Base-by-base conservation (phyloP, 108 stramenopile species). In the Nannochloropsis gaditana region DNA sequence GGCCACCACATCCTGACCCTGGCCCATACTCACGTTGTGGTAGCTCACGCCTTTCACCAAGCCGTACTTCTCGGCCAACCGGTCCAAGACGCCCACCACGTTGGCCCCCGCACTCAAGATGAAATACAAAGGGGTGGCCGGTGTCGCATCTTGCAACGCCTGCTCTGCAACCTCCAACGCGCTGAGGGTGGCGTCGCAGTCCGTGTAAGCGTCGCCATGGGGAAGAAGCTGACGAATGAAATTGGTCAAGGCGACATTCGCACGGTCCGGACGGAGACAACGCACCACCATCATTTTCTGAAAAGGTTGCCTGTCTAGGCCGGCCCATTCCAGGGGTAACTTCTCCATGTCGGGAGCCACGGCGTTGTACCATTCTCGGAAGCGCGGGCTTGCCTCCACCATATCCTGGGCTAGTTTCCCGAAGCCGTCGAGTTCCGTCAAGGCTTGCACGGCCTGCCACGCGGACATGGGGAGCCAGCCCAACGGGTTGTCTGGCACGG, bases 1-100 rank as follows among this genome's bases (percentile, higher is more conserved):
- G 2, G 95, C 95, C 41, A 95, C 89, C 47, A 93, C 92, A 85
- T 96, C 95, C 88, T 96, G 94, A 31, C 95, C 95, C 87, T 96
- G 95, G 1, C 95, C 95, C 94, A 96, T 95, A 88, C 94, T 94
- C 44, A 96, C 93, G 81, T 96, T 96, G 90, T 95, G 94, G 88
- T 96, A 96, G 42, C 91, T 91, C 80, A 92, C 91, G 79, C 95
- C 94, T 89, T 93, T 94, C 79, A 93, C 91, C 42, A 94, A 92
- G 9, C 93, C 94, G 88, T 95, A 90, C 80, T 93, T 93, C n/a
- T 89, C 89, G 2, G 95, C 95, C 83, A 94, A 90, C 80, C 88
- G 85, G 79, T 96, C 95, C 80, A 96, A 81, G 89, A 95, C 95
- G 17, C 94, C 94, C 45, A 95, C 93, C 9, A 96, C 94, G 84